Evolutionary conservation across 2,329 filamentous ascomycete genomes (phyloP).

Genomic region (Alternaria incomplexa): DNA sequence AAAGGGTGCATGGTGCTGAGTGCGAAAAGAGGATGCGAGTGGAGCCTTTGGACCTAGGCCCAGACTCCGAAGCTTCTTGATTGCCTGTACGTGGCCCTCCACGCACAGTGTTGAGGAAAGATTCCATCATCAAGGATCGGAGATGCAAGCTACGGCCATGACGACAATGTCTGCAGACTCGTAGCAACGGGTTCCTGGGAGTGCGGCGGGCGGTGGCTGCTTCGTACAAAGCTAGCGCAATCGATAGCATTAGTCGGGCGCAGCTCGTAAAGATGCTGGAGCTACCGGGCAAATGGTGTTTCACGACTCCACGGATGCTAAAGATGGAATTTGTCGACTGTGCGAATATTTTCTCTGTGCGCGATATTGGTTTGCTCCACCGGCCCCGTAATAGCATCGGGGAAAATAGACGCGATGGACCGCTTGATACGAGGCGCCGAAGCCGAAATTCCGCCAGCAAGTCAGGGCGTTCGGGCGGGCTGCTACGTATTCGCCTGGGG

Average conservation of each 20-base stretch:
- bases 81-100: not conserved
- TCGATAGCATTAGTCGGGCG: slow-evolving; percentile 1
- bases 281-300: not conserved
- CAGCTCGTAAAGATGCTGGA: not conserved
- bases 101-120: not conserved
- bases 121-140: not conserved
- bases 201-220: not conserved
- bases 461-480: slow-evolving; percentile 4
- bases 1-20: not conserved
- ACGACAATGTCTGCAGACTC: not conserved
- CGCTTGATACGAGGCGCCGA: slow-evolving; percentile 7
- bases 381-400: slow-evolving; percentile 8
- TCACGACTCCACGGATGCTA: slow-evolving; percentile 4
- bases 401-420: slow-evolving; percentile 10
- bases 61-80: not conserved
- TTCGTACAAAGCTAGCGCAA: not conserved
- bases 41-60: not conserved
- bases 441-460: slow-evolving; percentile 6
- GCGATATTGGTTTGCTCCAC: slow-evolving; percentile 6
- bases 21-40: not conserved
- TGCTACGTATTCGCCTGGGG: slow-evolving; percentile 1
- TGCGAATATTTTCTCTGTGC: slow-evolving; percentile 5
- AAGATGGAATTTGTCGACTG: slow-evolving; percentile 11
- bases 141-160: not conserved
- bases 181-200: not conserved